A percentile compares a stretch with the other conserved stretches of the same genome.
Evolutionary conservation across 192 early-diverging fungal species (phyloP).

Genomic region (Linnemannia elongata): DNA sequence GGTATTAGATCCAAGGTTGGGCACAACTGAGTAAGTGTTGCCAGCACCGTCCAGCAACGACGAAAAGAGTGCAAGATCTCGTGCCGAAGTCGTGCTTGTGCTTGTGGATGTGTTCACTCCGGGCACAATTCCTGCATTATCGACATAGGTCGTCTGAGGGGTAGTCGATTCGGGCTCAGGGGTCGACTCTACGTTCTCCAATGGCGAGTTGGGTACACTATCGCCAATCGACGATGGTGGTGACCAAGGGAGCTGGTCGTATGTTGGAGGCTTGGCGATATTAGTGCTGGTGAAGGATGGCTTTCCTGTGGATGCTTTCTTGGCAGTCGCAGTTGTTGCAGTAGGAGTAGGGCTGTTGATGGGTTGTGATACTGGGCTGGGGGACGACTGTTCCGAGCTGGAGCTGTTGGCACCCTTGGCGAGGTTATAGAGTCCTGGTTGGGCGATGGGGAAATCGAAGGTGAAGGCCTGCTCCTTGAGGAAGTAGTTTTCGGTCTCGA

Average conservation of each 20-base stretch:
- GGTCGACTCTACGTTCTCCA: conserved; percentile 32
- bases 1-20: neutral
- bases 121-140: conserved; percentile 46
- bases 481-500: conserved; percentile 68
- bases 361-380: conserved; percentile 18
- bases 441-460: conserved; percentile 65
- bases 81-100: conserved; percentile 9
- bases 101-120: conserved; percentile 17
- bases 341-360: neutral
- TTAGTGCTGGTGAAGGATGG: conserved; percentile 22
- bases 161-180: conserved; percentile 28
- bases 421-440: conserved; percentile 55
- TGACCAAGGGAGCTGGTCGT: conserved; percentile 49
- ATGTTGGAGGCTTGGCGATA: conserved; percentile 28
- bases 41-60: conserved; percentile 43
- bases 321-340: neutral
- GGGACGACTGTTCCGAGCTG: conserved; percentile 15
- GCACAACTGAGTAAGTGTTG: conserved; percentile 20
- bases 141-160: conserved; percentile 12
- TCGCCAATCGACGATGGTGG: conserved; percentile 52
- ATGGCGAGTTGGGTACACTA: conserved; percentile 51
- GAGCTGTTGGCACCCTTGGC: conserved; percentile 20
- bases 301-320: conserved; percentile 12
- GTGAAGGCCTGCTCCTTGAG: conserved; percentile 66
- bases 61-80: conserved; percentile 42